Percentiles rank a stretch among this genome's conserved stretches.
Conservation (phyloP, 2,329 filamentous ascomycete genomes). For the Trichoderma citrinoviride region DNA sequence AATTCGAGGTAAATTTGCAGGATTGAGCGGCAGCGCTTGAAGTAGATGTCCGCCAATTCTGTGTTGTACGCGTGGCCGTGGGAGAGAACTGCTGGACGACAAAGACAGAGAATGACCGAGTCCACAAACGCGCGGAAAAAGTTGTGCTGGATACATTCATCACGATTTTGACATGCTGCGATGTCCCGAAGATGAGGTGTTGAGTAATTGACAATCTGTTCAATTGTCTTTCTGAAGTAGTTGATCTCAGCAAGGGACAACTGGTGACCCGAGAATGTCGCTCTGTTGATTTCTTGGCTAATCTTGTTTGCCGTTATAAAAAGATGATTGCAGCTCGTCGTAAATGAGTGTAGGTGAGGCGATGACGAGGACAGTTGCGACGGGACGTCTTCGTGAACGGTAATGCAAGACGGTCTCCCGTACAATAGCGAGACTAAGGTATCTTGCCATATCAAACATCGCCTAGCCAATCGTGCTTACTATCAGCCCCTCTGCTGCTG, state of each 20-base stretch:
- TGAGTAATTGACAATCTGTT: neutral
- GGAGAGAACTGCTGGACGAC: neutral
- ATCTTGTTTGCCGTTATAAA: slow-evolving; percentile 1
- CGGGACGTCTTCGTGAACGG: neutral
- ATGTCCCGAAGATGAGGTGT: neutral
- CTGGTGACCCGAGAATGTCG: neutral
- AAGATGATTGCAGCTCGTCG: neutral
- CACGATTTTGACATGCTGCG: neutral
- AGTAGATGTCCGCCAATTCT: neutral
- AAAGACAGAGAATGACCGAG: neutral
- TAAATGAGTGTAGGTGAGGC: neutral
- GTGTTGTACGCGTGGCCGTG: neutral
- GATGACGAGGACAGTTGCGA: neutral
- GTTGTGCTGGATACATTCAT: slow-evolving; percentile 4
- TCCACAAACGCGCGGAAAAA: slow-evolving; percentile 1
- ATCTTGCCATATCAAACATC: slow-evolving; percentile 12
- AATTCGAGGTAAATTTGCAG: neutral
- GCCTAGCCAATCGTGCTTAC: neutral
- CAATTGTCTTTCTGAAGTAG: neutral
- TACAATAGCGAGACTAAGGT: neutral
- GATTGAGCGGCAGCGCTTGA: neutral
- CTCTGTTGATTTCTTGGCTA: neutral
- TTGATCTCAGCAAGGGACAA: neutral
- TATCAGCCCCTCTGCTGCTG: neutral
- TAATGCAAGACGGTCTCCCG: neutral